Percentiles rank a stretch among this genome's conserved stretches.
phyloP scores from a whole-genome alignment of 2,329 filamentous ascomycete genomes.

The Spiromastix sp. region DNA sequence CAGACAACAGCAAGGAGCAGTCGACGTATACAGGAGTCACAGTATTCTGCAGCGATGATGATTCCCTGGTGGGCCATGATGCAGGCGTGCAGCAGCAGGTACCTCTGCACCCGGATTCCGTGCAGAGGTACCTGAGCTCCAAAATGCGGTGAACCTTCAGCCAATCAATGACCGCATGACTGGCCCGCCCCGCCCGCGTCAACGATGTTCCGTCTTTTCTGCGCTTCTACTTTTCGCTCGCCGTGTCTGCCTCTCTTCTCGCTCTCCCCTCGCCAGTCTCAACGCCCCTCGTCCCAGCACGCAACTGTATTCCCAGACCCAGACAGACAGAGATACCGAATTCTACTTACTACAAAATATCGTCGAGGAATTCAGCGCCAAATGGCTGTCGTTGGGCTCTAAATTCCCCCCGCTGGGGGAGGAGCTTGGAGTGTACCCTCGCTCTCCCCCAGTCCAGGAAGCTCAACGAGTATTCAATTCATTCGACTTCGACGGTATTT shows the following conservation, averaged over 20 bases:
- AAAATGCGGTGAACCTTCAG: slow-evolving; percentile 6
- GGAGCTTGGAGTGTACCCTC: slow-evolving; percentile 16
- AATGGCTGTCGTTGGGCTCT: slow-evolving; percentile 79
- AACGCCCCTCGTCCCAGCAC: slow-evolving; percentile 15
- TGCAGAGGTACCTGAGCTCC: slow-evolving; percentile 1
- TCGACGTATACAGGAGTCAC: too few relatives aligned
- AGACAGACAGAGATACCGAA: slow-evolving; percentile 17
- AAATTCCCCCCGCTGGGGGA: slow-evolving; percentile 76
- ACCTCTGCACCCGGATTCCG: slow-evolving; percentile 1
- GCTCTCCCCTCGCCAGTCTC: slow-evolving; percentile 12
- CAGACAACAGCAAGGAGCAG: too few relatives aligned
- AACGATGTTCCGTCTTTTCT: slow-evolving; percentile 9
- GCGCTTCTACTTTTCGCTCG: slow-evolving; percentile 7
- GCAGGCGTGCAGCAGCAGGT: neutral
- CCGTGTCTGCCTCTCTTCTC: slow-evolving; percentile 12
- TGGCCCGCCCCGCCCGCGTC: neutral
- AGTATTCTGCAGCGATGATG: too few relatives aligned
- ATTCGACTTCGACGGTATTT: slow-evolving; percentile 44
- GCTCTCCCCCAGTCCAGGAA: slow-evolving; percentile 59
- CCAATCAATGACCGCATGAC: slow-evolving; percentile 2
- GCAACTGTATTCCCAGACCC: slow-evolving; percentile 15
- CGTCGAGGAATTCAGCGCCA: slow-evolving; percentile 66
- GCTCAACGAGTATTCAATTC: slow-evolving; percentile 62
- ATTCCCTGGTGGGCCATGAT: too few relatives aligned
- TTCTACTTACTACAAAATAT: slow-evolving; percentile 42